These are phyloP conservation scores for Colletotrichum karsti DNA, from an alignment of 2,329 filamentous ascomycete species.

Conservation along the genomic window DNA sequence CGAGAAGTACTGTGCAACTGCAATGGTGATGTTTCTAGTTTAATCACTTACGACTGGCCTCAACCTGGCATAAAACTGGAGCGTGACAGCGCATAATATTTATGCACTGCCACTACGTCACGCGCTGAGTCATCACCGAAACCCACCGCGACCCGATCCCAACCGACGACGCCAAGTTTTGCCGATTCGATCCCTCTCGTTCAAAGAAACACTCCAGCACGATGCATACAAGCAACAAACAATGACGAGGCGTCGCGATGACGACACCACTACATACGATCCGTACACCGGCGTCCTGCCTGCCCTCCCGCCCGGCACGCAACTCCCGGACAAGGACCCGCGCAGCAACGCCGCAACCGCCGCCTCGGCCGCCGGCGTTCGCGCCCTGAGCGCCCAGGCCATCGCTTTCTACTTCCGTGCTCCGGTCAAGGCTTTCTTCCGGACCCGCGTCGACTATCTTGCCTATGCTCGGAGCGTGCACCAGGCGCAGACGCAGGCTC, in stretches of 20 bases:
- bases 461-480: conserved; percentile 65
- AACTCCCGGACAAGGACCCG: conserved; percentile 53
- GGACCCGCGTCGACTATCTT: conserved; percentile 86
- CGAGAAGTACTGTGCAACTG: no score
- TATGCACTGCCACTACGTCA: not conserved
- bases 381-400: conserved; percentile 83
- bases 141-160: conserved; percentile 3
- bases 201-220: not conserved
- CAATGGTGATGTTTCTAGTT: no score
- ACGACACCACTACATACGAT: conserved; percentile 19
- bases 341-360: conserved; percentile 69
- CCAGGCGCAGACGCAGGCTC: conserved; percentile 50
- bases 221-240: conserved; percentile 7
- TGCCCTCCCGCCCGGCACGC: conserved; percentile 49
- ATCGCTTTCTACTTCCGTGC: conserved; percentile 93
- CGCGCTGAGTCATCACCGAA: conserved; percentile 4
- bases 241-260: conserved; percentile 29
- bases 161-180: conserved; percentile 28
- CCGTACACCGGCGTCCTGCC: conserved; percentile 51
- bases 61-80: not conserved
- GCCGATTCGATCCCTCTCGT: not conserved
- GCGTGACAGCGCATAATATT: not conserved
- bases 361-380: conserved; percentile 85
- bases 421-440: conserved; percentile 92
- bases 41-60: no score